Base-by-base conservation (phyloP, 192 early-diverging fungal species). In the Phycomyces blakesleeanus region DNA sequence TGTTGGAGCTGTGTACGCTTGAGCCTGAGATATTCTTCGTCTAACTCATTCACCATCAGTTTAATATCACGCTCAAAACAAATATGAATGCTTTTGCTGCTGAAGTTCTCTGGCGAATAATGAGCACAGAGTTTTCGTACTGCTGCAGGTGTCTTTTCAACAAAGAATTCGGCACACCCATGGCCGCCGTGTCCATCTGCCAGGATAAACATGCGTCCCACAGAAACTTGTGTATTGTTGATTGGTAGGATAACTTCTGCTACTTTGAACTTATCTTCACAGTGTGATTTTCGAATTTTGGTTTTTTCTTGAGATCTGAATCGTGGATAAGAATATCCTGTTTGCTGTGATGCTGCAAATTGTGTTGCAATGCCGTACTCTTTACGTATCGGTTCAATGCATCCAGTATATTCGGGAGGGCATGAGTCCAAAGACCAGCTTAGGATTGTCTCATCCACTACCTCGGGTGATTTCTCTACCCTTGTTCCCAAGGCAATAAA, bases 151-250 rank as follows among this genome's bases (percentile, higher is more conserved):
- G 82, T 67, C 3, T 74, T 68, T 52, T 60, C 53, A 4, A 78
- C 76, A 64, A 85, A 80, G 60, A 71, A 85, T 12, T 72, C 68
- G 0, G 83, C 76, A 38, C 83, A 85, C 3, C 75, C 78, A 9
- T 75, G 70, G 9, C 83, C 83, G 29, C 83, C 83, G 51, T 85
- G 83, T 0, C 83, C 83, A 59, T 85, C 83, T 5, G 83, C 80
- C 20, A 85, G 67, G 18, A 76, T 76, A 58, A 81, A 85, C 24
- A 82, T 61, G 44, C 83, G 67, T 2, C 77, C 77, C 6, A 78
- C 42, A 21, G 67, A 57, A 14, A 15, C 14, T 7, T 18, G 20
- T 1, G 34, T 7, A 3, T 51, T 37, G n/a, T n/a, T n/a, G 5
- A 71, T 73, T 18, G 69, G 71, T 1, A 63, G 37, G 7, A 39